Evolutionary conservation across 2,329 filamentous ascomycete genomes (phyloP), one percentile per base, ranked within the genome.

Genomic region (Sporothrix protearum): DNA sequence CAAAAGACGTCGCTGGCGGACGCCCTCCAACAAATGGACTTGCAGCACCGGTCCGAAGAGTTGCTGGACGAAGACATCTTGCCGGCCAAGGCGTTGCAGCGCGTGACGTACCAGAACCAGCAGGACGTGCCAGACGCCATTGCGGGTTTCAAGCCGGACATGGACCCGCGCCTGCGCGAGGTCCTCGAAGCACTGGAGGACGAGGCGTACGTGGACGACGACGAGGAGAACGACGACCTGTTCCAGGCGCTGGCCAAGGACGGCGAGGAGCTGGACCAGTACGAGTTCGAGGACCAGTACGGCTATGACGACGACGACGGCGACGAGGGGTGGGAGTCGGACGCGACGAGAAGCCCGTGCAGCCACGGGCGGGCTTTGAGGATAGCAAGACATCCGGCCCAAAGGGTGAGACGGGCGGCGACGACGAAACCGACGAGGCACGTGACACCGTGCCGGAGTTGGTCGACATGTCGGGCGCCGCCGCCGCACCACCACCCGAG

Each of bases 121-220:
- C 96, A 99, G 81, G 88, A 97, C 77, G 84, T 98, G 0, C 96
- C 96, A 0, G 96, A 99, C 81, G 90, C 89, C 8, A 92, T 99
- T 77, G 91, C 92, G 2, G 96, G 96, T 0, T 97, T 99, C 80
- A 92, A 99, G 81, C 96, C 96, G 7, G 94, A 98, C 78, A 98
- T 99, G 96, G 96, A 99, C 78, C 94, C 94, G 1, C 87, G 95
- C 51, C 80, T 99, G 76, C 88, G 96, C 61, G 96, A 99, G 80
- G 94, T 94, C 5, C 82, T 99, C 30, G 94, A 97, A 81, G 96
- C 96, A 12, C 83, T 99, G 39, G 96, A 99, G 66, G 96, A 99
- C 77, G 96, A 99, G 30, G 95, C 92, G 2, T 99, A 93, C 78
- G 94, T 99, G 7, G 86, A 92, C 47, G 92, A 96, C n/a, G 92